Base-by-base conservation (phyloP, 2,329 filamentous ascomycete genomes). In the Lachnellula suecica region DNA sequence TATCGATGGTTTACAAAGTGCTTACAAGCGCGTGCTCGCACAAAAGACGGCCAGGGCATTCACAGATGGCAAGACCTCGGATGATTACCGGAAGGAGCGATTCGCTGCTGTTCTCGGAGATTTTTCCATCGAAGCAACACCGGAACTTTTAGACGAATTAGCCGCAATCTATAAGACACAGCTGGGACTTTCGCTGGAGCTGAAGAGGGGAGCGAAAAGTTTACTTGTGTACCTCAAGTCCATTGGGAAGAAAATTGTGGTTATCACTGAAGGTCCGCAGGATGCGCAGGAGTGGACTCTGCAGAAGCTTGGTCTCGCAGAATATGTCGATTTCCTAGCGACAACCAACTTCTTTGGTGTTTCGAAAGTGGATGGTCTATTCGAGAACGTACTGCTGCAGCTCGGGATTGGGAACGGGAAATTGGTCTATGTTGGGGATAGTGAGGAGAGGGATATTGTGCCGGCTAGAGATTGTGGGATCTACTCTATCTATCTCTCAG, bases 211-310 rank as follows among this genome's bases (percentile, higher is more conserved):
- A 0, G 72, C 71, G 0, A 13, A 70, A 3, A 47, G 62, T 0
- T 56, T 78, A 1, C 59, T 78, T 0, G 29, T 58, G 4, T 59
- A 56, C 1, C 57, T 78, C 2, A 71, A 68, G 46, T 10, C 27
- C 0, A 56, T 64, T 0, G 68, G 68, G 0, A 73, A 74, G 56
- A 73, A 68, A n/a, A 63, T 78, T 3, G 66, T 68, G 0, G 58
- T 78, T 17, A 66, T 79, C 1, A 78, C 75, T 0, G 75, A 79
- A 56, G 74, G 75, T 0, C 76, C 74, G 0, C 68, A 73, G 35
- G 76, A 78, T 60, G 70, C 74, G 2, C 75, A 79, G 49, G 66
- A 73, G 54, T 71, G 74, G 60, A 74, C 75, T 0, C 38, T 76
- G 1, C 43, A 59, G 13, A 57, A 66, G n/a, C 61, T 74, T 11